Evolutionary conservation across 441 rosid genomes (phyloP).

Genomic region (Breynia disticha): DNA sequence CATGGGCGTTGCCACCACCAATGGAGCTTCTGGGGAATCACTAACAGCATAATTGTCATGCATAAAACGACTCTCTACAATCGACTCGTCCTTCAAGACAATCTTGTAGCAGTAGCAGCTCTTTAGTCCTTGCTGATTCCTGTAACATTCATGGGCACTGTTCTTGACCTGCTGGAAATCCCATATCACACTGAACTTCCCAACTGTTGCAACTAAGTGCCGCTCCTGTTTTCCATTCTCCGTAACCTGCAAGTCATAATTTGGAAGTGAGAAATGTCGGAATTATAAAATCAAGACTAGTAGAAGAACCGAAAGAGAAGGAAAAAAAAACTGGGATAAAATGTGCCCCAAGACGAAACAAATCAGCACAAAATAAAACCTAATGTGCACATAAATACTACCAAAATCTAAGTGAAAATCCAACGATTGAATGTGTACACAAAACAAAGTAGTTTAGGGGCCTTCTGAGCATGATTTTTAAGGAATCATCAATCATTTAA

Average conservation of each 20-base stretch:
- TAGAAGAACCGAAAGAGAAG: background rate
- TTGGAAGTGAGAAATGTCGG: constrained; percentile 4
- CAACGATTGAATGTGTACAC: too few relatives aligned
- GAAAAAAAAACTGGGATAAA: too few relatives aligned
- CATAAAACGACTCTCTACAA: constrained; percentile 96
- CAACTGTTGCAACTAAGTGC: constrained; percentile 87
- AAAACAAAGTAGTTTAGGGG: too few relatives aligned
- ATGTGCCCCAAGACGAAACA: too few relatives aligned
- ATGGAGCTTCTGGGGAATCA: constrained; percentile 90
- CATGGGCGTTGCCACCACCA: constrained; percentile 90
- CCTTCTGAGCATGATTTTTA: too few relatives aligned
- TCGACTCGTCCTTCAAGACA: constrained; percentile 83
- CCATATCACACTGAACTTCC: constrained; percentile 97
- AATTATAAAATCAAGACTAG: background rate
- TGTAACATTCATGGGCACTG: constrained; percentile 78
- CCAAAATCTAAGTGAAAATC: too few relatives aligned
- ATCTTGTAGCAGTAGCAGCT: constrained; percentile 97
- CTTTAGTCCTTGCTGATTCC: constrained; percentile 81
- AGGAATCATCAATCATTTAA: too few relatives aligned
- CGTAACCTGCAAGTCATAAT: constrained; percentile 52
- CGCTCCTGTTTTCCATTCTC: constrained; percentile 93
- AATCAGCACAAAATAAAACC: too few relatives aligned
- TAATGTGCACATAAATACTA: too few relatives aligned
- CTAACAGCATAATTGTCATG: constrained; percentile 86
- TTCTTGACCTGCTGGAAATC: constrained; percentile 94